Evolutionary conservation across 2,329 filamentous ascomycete genomes (phyloP), one percentile per base, ranked within the genome.

Genomic region (Ilyonectria robusta): DNA sequence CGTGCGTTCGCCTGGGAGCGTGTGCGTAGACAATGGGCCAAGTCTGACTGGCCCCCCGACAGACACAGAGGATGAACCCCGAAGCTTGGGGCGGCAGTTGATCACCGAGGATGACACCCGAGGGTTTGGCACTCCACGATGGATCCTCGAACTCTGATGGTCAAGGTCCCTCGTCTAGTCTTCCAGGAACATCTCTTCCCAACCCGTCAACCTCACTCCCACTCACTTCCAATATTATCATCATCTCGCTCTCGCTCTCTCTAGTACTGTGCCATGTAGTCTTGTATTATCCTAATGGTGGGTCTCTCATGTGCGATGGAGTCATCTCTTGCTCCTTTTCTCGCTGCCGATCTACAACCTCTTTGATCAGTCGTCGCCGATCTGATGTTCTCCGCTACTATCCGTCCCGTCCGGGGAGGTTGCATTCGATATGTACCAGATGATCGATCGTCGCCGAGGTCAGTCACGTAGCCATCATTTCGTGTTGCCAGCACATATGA

Each of bases 391-490:
- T 66, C 63, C 63, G 58, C 63, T 58, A 31, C 46, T 37, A 31
- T 35, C 44, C 31, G 11, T 33, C 31, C 11, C 44, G 42, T 21
- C 33, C 21, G 23, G 31, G 47, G 23, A 50, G 26, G 42, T 33
- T 42, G 23, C 57, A 51, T n/a, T 42, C 44, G 50, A 56, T 56
- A 21, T 21, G 21, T 21, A 15, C 19, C 44, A 50, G 46, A 44
- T 42, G 51, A 66, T 56, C 63, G 58, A 62, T 62, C 59, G 63
- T 62, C 59, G 63, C 48, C 56, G 53, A 65, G 23, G 8, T 50
- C 48, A 35, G 19, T 33, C 42, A 17, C n/a, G 29, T 35, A 59
- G 50, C 29, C 42, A 56, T 47, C 23, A 50, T 60, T 57, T 42
- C 50, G 50, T 65, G 55, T 59, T 31, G 23, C 37, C 15, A 10